Conservation (phyloP, 768 basidiomycete species). For the Auricularia sp. region DNA sequence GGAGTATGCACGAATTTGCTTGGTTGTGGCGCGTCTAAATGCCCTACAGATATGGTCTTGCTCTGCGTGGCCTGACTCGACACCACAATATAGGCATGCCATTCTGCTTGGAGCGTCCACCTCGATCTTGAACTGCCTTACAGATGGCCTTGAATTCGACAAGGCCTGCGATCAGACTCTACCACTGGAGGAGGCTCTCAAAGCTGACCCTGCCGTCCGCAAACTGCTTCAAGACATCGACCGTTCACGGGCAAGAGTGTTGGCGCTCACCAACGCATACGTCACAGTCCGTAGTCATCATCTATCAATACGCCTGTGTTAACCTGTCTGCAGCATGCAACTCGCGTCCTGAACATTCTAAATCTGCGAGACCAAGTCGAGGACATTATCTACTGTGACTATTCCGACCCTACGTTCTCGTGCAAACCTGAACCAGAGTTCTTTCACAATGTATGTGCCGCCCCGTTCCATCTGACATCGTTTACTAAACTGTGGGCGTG, state of each 20-base stretch:
- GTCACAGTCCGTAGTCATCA: slow-evolving; percentile 38
- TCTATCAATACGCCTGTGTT: slow-evolving; percentile 5
- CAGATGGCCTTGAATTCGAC: slow-evolving; percentile 80
- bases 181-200: slow-evolving; percentile 71
- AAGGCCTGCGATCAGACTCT: slow-evolving; percentile 73
- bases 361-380: slow-evolving; percentile 61
- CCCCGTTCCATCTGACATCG: background rate
- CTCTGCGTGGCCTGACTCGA: slow-evolving; percentile 63
- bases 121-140: slow-evolving; percentile 6
- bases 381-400: slow-evolving; percentile 74
- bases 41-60: slow-evolving; percentile 51
- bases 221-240: slow-evolving; percentile 73
- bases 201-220: slow-evolving; percentile 49
- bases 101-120: background rate
- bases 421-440: slow-evolving; percentile 77
- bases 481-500: too few species aligned
- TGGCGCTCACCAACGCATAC: slow-evolving; percentile 85
- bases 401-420: slow-evolving; percentile 49
- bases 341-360: slow-evolving; percentile 67
- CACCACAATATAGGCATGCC: slow-evolving; percentile 64
- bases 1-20: slow-evolving; percentile 19
- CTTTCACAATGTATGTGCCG: slow-evolving; percentile 44
- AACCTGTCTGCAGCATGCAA: slow-evolving; percentile 51
- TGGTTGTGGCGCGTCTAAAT: background rate
- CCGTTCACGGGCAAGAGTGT: slow-evolving; percentile 63